Base-by-base conservation (phyloP, 495 filamentous ascomycete genomes). In the Amphirosellinia nigrospora region DNA sequence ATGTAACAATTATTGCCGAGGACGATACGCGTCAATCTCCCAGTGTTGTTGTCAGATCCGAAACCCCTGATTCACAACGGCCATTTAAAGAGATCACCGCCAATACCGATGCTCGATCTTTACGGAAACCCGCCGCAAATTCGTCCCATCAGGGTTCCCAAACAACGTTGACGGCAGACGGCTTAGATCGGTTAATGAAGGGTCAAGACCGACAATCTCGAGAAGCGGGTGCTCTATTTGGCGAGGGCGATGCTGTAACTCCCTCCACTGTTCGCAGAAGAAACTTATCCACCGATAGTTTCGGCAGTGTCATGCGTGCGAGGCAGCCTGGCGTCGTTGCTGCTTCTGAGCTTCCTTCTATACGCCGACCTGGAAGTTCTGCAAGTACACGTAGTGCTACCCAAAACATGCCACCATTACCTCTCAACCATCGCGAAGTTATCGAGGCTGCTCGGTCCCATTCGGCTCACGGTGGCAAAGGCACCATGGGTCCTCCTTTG, bases 401-500 rank as follows among this genome's bases (percentile, higher is more conserved):
- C 10, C 69, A 74, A 23, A 75, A 78, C 46, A 74, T 77, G 30
- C 94, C 94, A 4, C 94, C 95, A 19, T 82, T 99, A 38, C 94
- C 96, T 50, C 67, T 81, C 10, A 93, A 97, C 75, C 93, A 96
- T 78, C 91, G 89, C 69, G 87, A 97, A 79, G 88, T 87, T 64
- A 97, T 97, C 72, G 88, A 93, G 64, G 93, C 93, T 11, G 95
- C 93, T 41, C 85, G 85, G 43, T 84, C 84, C 26, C 76, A 80
- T 43, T 86, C 84, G 15, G 75, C 83, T 1, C 68, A 76, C n/a
- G 82, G 82, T 5, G 75, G 82, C 26, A 87, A 87, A 50, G 78
- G 76, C 10, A 58, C 80, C 52, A 99, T 98, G 96, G 96, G 93
- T 0, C 96, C 96, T 48, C 95, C 96, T 9, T 74, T 90, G 59